Evolutionary conservation across 1,284 basidiomycete genomes (phyloP), one percentile per base, ranked within the genome.

Genomic region (Exobasidium cylindrosporum): DNA sequence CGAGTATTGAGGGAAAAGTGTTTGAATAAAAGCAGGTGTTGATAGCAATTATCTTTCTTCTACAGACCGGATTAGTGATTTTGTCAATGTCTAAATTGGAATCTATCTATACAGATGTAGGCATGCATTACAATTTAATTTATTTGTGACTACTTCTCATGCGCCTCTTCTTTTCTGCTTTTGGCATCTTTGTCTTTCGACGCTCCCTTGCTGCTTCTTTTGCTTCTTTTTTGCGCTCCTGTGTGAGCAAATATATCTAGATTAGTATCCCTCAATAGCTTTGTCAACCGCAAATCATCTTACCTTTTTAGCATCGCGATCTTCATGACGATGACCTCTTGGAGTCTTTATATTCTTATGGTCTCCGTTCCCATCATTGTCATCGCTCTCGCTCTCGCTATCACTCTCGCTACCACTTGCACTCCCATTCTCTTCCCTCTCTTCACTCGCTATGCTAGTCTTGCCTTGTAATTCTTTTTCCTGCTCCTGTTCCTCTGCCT

Each of bases 141-240:
- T 32, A 55, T 29, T 55, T 55, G 24, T 55, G 21, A 26, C 5
- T 55, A 4, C 13, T 44, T 26, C 53, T 13, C 53, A 55, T 55
- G 4, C 53, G 31, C 30, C 40, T 55, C 40, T 55, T 55, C 53
- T 55, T 55, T 44, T 55, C 53, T 23, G 53, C 26, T 61, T 79
- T 79, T 24, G 74, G 70, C 76, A 78, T 79, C 64, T 78, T 79
- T 24, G 63, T 72, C 55, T 78, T 79, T 2, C 76, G 58, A 40
- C 68, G 69, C 58, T 77, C 77, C 21, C 77, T 69, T 57, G 72
- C 72, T 23, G 70, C 69, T 54, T 72, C 62, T 52, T 65, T 65
- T 23, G 57, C 61, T 24, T 29, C 61, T 30, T 17, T 31, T 44
- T 68, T 68, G 23, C 64, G 32, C 54, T 66, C 61, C 47, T 40